These are phyloP conservation scores for Volvox reticuliferus DNA, from an alignment of 139 green algal species.

Conservation along the genomic window DNA sequence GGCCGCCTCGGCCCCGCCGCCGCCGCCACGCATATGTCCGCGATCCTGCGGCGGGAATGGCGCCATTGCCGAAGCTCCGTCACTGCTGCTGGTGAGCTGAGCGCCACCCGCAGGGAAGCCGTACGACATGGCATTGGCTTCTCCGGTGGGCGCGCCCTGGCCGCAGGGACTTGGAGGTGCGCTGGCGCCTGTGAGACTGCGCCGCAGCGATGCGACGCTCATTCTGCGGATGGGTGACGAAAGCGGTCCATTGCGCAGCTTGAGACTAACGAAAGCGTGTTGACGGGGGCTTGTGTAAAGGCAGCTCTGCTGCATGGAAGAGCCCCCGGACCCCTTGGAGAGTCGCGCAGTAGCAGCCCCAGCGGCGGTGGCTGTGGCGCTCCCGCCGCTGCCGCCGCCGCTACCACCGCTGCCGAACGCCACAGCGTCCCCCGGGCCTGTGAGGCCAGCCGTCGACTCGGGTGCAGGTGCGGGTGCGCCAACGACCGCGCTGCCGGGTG, in stretches of 20 bases:
- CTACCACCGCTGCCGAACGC: too few species aligned
- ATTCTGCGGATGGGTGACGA: background rate
- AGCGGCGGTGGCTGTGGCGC: background rate
- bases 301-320: background rate
- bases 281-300: slow-evolving; percentile 10
- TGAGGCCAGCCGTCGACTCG: too few species aligned
- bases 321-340: background rate
- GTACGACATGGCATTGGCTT: background rate
- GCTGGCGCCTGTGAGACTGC: slow-evolving; percentile 10
- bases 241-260: background rate
- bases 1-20: background rate
- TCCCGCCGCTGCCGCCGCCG: background rate
- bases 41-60: too few species aligned
- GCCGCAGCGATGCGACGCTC: slow-evolving; percentile 11
- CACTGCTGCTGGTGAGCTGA: too few species aligned
- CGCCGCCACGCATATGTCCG: background rate
- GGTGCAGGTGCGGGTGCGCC: too few species aligned
- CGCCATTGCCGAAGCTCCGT: too few species aligned
- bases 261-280: slow-evolving; percentile 21
- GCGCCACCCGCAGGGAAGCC: background rate
- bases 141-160: background rate
- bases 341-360: background rate
- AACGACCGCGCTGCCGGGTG: too few species aligned
- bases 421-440: too few species aligned
- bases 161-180: slow-evolving; percentile 4